phyloP scores from a whole-genome alignment of 164 flowering plant genomes.

The Sextonia rubra region DNA sequence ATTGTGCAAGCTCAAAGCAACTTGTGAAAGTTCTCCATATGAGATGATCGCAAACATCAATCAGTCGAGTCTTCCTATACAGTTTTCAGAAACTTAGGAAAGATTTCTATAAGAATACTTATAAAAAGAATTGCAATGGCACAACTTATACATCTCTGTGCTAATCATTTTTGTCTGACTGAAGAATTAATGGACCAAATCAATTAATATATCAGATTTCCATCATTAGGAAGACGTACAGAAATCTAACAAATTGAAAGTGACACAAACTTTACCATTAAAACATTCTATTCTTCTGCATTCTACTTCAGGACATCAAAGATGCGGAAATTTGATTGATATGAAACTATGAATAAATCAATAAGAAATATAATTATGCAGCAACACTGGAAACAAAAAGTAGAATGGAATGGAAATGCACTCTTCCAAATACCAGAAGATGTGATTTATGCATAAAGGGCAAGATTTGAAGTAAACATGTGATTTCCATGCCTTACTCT shows the following conservation, averaged over 20 bases:
- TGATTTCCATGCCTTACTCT: slow-evolving; percentile 59
- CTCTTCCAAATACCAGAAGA: background rate
- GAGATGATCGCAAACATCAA: background rate
- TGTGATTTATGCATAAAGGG: background rate
- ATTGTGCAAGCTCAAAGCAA: background rate
- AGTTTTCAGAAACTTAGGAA: background rate
- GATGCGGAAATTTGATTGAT: background rate
- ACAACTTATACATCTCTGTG: background rate
- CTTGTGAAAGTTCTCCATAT: background rate
- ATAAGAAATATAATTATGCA: background rate
- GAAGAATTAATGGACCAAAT: background rate
- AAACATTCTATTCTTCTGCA: background rate
- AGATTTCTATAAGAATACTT: background rate
- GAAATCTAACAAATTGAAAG: background rate
- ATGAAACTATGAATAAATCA: background rate
- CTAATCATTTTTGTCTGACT: background rate
- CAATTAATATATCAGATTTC: background rate
- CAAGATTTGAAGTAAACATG: background rate
- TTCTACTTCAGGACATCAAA: background rate
- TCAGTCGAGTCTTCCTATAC: background rate
- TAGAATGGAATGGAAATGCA: background rate
- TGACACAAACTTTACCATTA: background rate
- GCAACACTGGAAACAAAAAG: background rate
- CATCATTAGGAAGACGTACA: background rate
- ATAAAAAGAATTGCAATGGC: background rate